phyloP scores from a whole-genome alignment of 2,329 filamentous ascomycete genomes.

The Aaosphaeria pasadenensis region DNA sequence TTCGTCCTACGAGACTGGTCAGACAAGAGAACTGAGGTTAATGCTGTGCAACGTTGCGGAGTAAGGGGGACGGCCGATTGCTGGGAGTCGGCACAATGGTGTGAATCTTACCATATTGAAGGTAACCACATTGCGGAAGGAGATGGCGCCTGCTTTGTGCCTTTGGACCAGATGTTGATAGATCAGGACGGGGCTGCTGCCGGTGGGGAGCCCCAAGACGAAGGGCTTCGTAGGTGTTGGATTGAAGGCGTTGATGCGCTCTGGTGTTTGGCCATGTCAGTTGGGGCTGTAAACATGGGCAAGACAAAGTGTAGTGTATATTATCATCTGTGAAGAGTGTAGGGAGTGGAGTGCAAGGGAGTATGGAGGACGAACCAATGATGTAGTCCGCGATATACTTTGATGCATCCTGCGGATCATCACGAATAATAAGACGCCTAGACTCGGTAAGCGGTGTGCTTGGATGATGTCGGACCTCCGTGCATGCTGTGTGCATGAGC shows the following conservation, averaged over 20 bases:
- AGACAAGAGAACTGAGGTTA: not conserved
- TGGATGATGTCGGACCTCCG: slow-evolving; percentile 7
- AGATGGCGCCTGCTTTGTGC: slow-evolving; percentile 71
- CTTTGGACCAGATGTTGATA: slow-evolving; percentile 73
- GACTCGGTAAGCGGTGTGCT: slow-evolving; percentile 23
- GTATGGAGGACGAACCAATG: slow-evolving; percentile 51
- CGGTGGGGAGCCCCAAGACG: slow-evolving; percentile 79
- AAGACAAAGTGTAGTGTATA: no score
- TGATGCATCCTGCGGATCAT: slow-evolving; percentile 66
- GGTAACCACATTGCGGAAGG: slow-evolving; percentile 83
- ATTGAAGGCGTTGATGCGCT: slow-evolving; percentile 73
- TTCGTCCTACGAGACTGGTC: slow-evolving; percentile 60
- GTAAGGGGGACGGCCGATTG: slow-evolving; percentile 11
- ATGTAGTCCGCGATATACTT: slow-evolving; percentile 80
- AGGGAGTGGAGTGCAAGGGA: slow-evolving; percentile 15
- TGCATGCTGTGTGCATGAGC: slow-evolving; percentile 15
- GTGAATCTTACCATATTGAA: slow-evolving; percentile 74
- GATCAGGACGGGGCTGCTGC: slow-evolving; percentile 74
- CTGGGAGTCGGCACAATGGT: slow-evolving; percentile 2
- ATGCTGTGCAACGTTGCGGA: slow-evolving; percentile 15
- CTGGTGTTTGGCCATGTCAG: slow-evolving; percentile 41
- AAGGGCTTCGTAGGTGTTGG: slow-evolving; percentile 73
- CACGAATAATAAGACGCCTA: slow-evolving; percentile 82
- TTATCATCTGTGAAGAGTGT: no score
- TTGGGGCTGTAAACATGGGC: slow-evolving; percentile 5